These are phyloP conservation scores for Microcera coccophila DNA, from an alignment of 2,329 filamentous ascomycete genomes.

Conservation along the genomic window DNA sequence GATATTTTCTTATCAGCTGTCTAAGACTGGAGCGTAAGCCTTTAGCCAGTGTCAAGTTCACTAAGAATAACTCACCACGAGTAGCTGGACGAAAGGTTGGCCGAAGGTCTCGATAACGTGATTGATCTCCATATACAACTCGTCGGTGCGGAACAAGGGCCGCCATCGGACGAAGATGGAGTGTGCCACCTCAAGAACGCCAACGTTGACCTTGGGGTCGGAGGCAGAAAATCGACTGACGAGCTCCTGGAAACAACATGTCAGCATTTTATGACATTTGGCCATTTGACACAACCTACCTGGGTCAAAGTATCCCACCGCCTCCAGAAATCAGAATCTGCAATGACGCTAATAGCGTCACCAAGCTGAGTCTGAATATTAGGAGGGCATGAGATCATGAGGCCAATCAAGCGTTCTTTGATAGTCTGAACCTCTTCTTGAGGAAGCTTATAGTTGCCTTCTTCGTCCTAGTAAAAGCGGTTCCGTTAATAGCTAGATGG, in stretches of 20 bases:
- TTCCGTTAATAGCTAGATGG: constrained; percentile 6
- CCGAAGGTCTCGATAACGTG: constrained; percentile 88
- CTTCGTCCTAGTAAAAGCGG: constrained; percentile 65
- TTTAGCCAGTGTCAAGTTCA: not conserved
- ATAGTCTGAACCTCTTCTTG: constrained; percentile 80
- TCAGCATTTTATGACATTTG: no score
- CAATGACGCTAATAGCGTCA: constrained; percentile 94
- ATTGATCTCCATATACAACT: constrained; percentile 91
- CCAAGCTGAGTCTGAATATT: constrained; percentile 90
- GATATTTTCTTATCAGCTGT: constrained; percentile 69
- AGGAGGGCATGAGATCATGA: constrained; percentile 90
- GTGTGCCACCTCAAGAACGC: constrained; percentile 93
- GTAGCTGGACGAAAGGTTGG: constrained; percentile 73
- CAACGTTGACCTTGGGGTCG: constrained; percentile 82
- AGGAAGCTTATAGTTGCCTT: constrained; percentile 87
- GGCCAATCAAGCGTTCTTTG: constrained; percentile 89
- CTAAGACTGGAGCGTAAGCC: constrained; percentile 29
- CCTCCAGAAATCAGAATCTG: constrained; percentile 95
- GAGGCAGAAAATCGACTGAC: constrained; percentile 79
- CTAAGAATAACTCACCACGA: constrained; percentile 53
- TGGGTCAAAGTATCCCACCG: constrained; percentile 94
- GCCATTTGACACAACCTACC: constrained; percentile 52
- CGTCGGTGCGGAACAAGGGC: constrained; percentile 88
- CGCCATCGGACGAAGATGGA: constrained; percentile 97
- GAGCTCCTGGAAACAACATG: constrained; percentile 62